phyloP scores from a whole-genome alignment of 2,329 filamentous ascomycete genomes.

The Emmonsia crescens region DNA sequence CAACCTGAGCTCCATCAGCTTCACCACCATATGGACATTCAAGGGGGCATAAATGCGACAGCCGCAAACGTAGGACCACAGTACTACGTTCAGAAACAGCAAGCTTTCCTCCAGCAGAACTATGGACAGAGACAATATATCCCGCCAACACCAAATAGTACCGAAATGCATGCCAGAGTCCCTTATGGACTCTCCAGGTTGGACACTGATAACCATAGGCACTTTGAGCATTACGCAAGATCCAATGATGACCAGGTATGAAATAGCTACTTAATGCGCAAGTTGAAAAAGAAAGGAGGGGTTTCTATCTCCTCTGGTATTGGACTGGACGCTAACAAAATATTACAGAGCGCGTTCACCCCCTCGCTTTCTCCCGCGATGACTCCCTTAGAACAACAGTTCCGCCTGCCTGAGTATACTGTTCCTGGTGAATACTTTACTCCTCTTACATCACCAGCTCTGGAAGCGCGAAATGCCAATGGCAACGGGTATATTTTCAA shows the following conservation, averaged over 20 bases:
- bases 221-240: conserved; percentile 36
- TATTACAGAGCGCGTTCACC: conserved; percentile 36
- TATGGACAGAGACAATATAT: conserved; percentile 22
- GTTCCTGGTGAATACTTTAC: conserved; percentile 41
- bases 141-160: conserved; percentile 40
- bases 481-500: conserved; percentile 27
- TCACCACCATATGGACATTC: conserved; percentile 9
- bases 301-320: neutral
- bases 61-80: conserved; percentile 4
- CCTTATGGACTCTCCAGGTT: conserved; percentile 31
- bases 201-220: conserved; percentile 29
- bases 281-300: neutral
- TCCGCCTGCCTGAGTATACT: conserved; percentile 38
- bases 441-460: conserved; percentile 40
- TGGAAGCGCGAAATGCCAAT: conserved; percentile 36
- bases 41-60: conserved; percentile 7
- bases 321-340: neutral
- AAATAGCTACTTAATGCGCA: neutral
- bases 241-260: conserved; percentile 35
- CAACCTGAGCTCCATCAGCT: conserved; percentile 6
- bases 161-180: conserved; percentile 37
- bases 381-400: conserved; percentile 39
- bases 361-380: conserved; percentile 41
- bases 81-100: conserved; percentile 19
- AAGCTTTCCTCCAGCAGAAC: conserved; percentile 12